Evolutionary conservation across 202 grass and related monocot species (phyloP), one percentile per base, ranked within the genome.

Genomic region (Zizania palustris): DNA sequence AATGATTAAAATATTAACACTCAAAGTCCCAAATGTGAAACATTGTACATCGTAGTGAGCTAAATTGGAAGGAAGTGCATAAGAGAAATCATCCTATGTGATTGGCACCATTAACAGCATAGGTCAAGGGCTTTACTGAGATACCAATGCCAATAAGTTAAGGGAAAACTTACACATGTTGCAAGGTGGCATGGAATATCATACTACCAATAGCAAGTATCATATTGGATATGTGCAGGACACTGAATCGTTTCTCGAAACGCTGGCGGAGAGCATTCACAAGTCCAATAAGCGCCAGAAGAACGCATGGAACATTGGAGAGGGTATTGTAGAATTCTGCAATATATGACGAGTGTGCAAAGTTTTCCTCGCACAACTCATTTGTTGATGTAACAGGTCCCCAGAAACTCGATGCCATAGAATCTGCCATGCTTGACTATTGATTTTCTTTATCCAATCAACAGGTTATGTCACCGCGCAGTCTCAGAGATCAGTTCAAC

Each of bases 251-350:
- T 69, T 96, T 96, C 89, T 96, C 92, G 35, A 96, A 96, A 48
- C 84, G 75, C 69, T 96, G 89, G 59, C 84, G 78, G 70, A 92
- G 82, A 70, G 87, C 86, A 75, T 84, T 96, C 49, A 90, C 69
- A 3, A 96, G 67, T n/a, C 92, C 92, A 83, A 96, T 74, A 68
- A 96, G 69, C 0, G 92, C 92, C 72, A 92, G 73, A 63, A 96
- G 81, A 69, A 96, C 67, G 48, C 89, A 92, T 0, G 92, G 89
- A 19, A 77, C 82, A 90, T 96, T 92, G 28, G 89, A 96, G 4
- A 96, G 57, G 34, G 92, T 96, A 50, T 96, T 96, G 87, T 78
- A 96, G 84, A 96, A 96, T 76, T 96, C 92, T 42, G 87, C 92
- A 51, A 96, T 96, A 9, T 96, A 96, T 20, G 87, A 76, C 7